Evolutionary conservation across 768 basidiomycete genomes (phyloP).

Genomic region (Mycena floridula): DNA sequence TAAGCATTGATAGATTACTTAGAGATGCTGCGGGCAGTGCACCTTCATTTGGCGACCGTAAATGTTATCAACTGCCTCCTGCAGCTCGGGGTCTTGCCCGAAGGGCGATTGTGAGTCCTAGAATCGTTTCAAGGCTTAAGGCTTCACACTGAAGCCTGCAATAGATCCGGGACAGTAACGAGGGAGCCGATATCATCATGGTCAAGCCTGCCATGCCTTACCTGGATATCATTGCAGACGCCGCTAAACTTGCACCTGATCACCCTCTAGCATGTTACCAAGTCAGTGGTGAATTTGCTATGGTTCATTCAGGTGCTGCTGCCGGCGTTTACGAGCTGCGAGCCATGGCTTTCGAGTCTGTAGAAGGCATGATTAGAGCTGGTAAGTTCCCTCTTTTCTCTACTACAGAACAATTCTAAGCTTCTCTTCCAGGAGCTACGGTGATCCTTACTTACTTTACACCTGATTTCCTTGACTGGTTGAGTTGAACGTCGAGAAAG

Average conservation of each 20-base stretch:
- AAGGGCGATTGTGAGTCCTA: slow-evolving; percentile 86
- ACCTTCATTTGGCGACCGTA: slow-evolving; percentile 90
- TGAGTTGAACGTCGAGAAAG: too few species aligned
- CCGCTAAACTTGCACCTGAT: slow-evolving; percentile 71
- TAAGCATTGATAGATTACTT: too few species aligned
- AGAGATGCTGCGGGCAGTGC: slow-evolving; percentile 98
- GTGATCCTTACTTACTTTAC: slow-evolving; percentile 95
- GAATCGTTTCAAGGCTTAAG: not conserved
- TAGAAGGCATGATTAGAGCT: slow-evolving; percentile 88
- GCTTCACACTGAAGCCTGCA: too few species aligned
- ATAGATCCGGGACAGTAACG: slow-evolving; percentile 79
- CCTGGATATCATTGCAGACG: slow-evolving; percentile 92
- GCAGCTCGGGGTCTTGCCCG: slow-evolving; percentile 83
- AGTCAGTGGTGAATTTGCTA: slow-evolving; percentile 96
- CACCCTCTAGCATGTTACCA: slow-evolving; percentile 96
- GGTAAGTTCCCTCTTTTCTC: slow-evolving; percentile 42
- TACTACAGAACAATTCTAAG: not conserved
- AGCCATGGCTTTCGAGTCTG: slow-evolving; percentile 91
- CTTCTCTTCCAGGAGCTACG: slow-evolving; percentile 59
- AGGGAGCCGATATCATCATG: slow-evolving; percentile 99
- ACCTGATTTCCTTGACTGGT: slow-evolving; percentile 90
- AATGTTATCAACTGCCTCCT: slow-evolving; percentile 97
- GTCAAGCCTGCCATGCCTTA: slow-evolving; percentile 96
- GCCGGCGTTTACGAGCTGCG: slow-evolving; percentile 92
- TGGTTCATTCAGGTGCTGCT: slow-evolving; percentile 90